These are phyloP conservation scores for Pseudogymnoascus sp. DNA, from an alignment of 2,329 filamentous ascomycete species.

Conservation along the genomic window DNA sequence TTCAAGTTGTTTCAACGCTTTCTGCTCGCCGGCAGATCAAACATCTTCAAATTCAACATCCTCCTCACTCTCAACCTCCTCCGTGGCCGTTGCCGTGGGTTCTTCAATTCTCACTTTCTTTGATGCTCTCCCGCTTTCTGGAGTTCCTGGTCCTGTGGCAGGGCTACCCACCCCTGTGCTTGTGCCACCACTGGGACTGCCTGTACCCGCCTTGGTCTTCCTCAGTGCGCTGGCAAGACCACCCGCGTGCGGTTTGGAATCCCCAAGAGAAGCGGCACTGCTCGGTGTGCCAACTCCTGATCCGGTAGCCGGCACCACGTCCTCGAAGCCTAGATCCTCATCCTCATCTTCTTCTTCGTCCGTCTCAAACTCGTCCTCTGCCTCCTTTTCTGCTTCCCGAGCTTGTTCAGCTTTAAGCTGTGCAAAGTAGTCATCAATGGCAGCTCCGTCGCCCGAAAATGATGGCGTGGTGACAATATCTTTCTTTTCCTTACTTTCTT, in stretches of 20 bases:
- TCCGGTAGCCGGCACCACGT: slow-evolving; percentile 28
- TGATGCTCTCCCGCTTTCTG: slow-evolving; percentile 38
- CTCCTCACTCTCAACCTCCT: slow-evolving; percentile 42
- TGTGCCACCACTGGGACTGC: slow-evolving; percentile 22
- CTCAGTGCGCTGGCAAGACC: slow-evolving; percentile 24
- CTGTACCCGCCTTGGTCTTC: slow-evolving; percentile 19
- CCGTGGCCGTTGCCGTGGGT: slow-evolving; percentile 24
- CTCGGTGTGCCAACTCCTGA: slow-evolving; percentile 21
- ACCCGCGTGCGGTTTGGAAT: not conserved
- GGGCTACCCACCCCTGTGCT: slow-evolving; percentile 27
- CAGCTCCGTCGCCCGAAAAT: slow-evolving; percentile 45
- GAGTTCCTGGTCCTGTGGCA: slow-evolving; percentile 27
- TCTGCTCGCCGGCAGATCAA: slow-evolving; percentile 12
- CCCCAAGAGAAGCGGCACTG: slow-evolving; percentile 14
- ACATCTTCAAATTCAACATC: slow-evolving; percentile 54
- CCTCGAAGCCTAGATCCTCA: slow-evolving; percentile 39
- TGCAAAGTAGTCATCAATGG: slow-evolving; percentile 60
- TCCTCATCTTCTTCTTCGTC: slow-evolving; percentile 40
- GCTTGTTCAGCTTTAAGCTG: slow-evolving; percentile 54
- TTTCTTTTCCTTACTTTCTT: slow-evolving; percentile 42
- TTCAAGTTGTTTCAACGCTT: not conserved
- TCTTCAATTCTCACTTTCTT: slow-evolving; percentile 56
- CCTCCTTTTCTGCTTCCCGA: slow-evolving; percentile 39
- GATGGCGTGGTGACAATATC: slow-evolving; percentile 28
- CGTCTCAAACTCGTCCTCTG: slow-evolving; percentile 43